phyloP scores from a whole-genome alignment of 108 stramenopile species.

The Stephanodiscus triporus region DNA sequence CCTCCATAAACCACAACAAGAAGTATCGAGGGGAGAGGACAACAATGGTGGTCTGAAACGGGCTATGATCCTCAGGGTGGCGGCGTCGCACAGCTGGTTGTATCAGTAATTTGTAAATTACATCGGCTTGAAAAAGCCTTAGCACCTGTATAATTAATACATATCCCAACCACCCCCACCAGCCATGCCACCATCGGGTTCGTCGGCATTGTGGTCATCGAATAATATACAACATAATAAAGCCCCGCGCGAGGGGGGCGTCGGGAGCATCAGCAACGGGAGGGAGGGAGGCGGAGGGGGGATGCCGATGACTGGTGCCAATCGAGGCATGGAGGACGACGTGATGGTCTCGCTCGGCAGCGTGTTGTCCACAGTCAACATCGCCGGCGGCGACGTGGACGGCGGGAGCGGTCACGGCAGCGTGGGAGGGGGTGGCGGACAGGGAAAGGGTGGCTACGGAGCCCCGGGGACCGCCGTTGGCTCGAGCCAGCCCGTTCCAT shows the following conservation, averaged over 20 bases:
- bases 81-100: constrained; percentile 1
- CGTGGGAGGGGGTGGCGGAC: not conserved
- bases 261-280: not conserved
- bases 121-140: too few relatives aligned
- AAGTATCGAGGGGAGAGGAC: too few relatives aligned
- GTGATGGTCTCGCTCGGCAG: constrained; percentile 8
- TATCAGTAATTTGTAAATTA: constrained; percentile 10
- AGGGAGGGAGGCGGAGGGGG: not conserved
- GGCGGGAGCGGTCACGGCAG: not conserved
- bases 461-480: constrained; percentile 1
- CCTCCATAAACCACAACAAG: too few relatives aligned
- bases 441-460: not conserved
- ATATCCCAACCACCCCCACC: not conserved
- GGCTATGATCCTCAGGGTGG: not conserved
- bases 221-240: constrained; percentile 2
- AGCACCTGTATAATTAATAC: not conserved
- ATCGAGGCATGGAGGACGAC: constrained; percentile 10
- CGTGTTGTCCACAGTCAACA: constrained; percentile 2
- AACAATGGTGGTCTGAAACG: constrained; percentile 7
- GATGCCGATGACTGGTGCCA: not conserved
- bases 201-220: constrained; percentile 16
- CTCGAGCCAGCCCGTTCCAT: not conserved
- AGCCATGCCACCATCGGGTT: not conserved
- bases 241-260: not conserved
- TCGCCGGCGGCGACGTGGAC: not conserved